Conservation (phyloP, 495 filamentous ascomycete species). For the Aspergillus cristatus region DNA sequence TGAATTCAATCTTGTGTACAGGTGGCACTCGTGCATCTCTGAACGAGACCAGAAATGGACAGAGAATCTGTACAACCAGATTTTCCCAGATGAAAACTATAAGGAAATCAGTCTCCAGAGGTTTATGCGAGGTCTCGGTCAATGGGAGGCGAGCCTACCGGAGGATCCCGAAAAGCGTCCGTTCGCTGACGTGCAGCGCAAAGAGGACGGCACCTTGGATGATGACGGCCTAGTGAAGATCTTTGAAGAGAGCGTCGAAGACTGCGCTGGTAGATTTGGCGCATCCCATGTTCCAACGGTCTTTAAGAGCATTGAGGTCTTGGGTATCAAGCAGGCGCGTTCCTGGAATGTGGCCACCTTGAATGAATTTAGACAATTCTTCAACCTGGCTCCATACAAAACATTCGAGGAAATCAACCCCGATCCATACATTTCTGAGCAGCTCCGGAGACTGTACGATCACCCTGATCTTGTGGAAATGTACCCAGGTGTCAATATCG, state of each 20-base stretch:
- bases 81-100: slow-evolving; percentile 50
- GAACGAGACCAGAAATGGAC: slow-evolving; percentile 68
- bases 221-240: slow-evolving; percentile 64
- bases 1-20: slow-evolving; percentile 69
- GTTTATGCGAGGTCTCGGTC: slow-evolving; percentile 48
- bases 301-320: slow-evolving; percentile 67
- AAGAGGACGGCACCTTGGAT: slow-evolving; percentile 47
- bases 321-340: slow-evolving; percentile 78
- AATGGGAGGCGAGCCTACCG: slow-evolving; percentile 49
- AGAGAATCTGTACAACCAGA: slow-evolving; percentile 48
- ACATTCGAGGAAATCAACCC: slow-evolving; percentile 82
- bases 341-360: slow-evolving; percentile 74
- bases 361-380: slow-evolving; percentile 82
- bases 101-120: slow-evolving; percentile 42
- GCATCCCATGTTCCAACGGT: slow-evolving; percentile 65
- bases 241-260: slow-evolving; percentile 55
- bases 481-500: slow-evolving; percentile 74
- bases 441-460: slow-evolving; percentile 68
- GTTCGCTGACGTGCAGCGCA: slow-evolving; percentile 54
- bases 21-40: slow-evolving; percentile 74
- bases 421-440: slow-evolving; percentile 61
- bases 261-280: slow-evolving; percentile 51
- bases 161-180: slow-evolving; percentile 54
- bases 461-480: slow-evolving; percentile 73
- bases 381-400: slow-evolving; percentile 62